Conservation (phyloP, 805 yeast genomes). For the Kodamaea jinghongensis region DNA sequence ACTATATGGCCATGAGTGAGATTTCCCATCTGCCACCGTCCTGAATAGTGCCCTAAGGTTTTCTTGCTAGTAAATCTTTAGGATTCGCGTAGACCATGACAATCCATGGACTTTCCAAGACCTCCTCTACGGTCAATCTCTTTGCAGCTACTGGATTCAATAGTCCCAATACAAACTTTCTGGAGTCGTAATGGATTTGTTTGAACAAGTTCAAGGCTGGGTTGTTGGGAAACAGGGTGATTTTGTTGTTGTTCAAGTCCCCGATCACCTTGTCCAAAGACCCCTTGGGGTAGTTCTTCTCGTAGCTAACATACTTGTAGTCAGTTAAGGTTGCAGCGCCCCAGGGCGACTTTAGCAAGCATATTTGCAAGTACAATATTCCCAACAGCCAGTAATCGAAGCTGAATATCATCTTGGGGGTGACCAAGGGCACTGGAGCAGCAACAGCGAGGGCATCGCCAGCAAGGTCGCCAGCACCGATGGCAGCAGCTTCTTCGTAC, state of each 20-base stretch:
- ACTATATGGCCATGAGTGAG: no score
- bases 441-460: no score
- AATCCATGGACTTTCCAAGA: slow-evolving; percentile 36
- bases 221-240: slow-evolving; percentile 18
- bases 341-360: slow-evolving; percentile 50
- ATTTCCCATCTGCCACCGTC: no score
- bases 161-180: slow-evolving; percentile 29
- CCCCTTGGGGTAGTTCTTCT: slow-evolving; percentile 24
- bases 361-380: slow-evolving; percentile 45
- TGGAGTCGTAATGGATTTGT: slow-evolving; percentile 37
- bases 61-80: slow-evolving; percentile 25
- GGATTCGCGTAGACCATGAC: slow-evolving; percentile 39
- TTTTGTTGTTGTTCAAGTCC: slow-evolving; percentile 14
- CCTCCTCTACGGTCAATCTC: slow-evolving; percentile 24
- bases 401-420: background rate
- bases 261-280: slow-evolving; percentile 9
- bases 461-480: slow-evolving; percentile 8
- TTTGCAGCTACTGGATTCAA: slow-evolving; percentile 30
- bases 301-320: slow-evolving; percentile 22
- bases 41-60: no score
- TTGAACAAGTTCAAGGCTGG: slow-evolving; percentile 35
- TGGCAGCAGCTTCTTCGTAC: slow-evolving; percentile 14
- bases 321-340: slow-evolving; percentile 29
- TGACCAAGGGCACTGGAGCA: slow-evolving; percentile 1
- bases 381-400: slow-evolving; percentile 55